Evolutionary conservation across 768 basidiomycete genomes (phyloP), one percentile per base, ranked within the genome.

Genomic region (Boletus sp.): DNA sequence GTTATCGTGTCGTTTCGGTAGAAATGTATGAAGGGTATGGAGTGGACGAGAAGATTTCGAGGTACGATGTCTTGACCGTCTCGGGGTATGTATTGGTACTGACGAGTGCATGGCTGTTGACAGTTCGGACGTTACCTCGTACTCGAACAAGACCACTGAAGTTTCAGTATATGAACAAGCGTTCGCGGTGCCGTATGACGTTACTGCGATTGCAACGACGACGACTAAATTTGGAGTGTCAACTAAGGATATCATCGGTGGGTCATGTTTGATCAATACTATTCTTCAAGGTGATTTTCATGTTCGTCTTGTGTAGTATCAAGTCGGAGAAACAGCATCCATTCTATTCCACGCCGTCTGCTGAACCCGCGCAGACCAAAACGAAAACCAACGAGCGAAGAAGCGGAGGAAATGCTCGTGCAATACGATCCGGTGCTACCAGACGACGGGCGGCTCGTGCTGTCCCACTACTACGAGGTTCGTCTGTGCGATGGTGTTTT

Each of bases 151-250:
- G 29, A 80, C 72, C 7, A 65, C 80, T 45, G 72, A 80, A 3
- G 66, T 90, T 35, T 77, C 78, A n/a, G 74, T 79, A 1, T 79
- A 84, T 54, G 83, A 90, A 50, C 83, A 87, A 63, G 76, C 87
- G 0, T 96, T 81, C 69, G 72, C 89, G 27, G 80, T 88, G 58
- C 85, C 90, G 1, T 74, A 81, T 52, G 85, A 77, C 3, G 77
- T 96, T 32, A 83, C 81, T 7, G 82, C 90, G 5, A 67, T 98
- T 21, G 70, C 84, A 0, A 78, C 85, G 8, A 96, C 96, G 1
- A 79, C 79, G 17, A 97, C 95, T 0, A 91, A 88, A 70, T 92
- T 86, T 58, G 95, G 96, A 0, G 91, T 98, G 56, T 82, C 91
- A 0, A 79, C 80, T 47, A 93, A 90, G 66, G 91, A 97, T 63